phyloP scores from a whole-genome alignment of 176 grass and related monocot species.

The Eragrostis curvula region DNA sequence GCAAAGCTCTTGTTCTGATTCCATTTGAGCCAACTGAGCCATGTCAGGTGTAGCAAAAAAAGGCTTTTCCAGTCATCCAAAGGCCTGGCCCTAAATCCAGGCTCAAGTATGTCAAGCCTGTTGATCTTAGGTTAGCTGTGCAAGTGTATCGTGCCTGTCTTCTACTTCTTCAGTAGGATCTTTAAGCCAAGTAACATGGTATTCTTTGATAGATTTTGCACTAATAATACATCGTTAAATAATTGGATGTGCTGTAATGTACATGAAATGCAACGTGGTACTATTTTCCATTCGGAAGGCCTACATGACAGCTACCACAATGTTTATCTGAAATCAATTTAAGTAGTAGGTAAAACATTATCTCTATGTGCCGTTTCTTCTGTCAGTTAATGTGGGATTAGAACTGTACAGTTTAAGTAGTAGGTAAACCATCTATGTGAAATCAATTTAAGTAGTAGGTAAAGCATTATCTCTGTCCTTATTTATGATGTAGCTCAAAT shows the following conservation, averaged over 20 bases:
- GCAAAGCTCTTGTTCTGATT: background rate
- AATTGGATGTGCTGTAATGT: background rate
- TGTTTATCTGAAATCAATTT: too few relatives aligned
- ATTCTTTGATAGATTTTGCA: constrained; percentile 11
- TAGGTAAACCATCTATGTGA: too few relatives aligned
- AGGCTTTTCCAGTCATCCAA: background rate
- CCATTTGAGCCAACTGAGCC: background rate
- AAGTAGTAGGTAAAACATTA: too few relatives aligned
- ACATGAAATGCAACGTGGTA: background rate
- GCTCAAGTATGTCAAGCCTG: background rate
- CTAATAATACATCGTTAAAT: constrained; percentile 1
- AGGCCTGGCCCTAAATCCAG: background rate
- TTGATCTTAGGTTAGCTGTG: background rate
- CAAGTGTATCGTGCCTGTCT: background rate
- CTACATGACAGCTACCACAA: background rate
- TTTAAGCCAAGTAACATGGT: background rate
- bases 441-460: background rate
- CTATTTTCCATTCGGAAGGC: background rate
- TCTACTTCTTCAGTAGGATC: background rate
- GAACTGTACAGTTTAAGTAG: too few relatives aligned
- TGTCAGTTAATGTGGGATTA: background rate
- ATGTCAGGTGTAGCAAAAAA: background rate
- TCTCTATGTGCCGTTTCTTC: background rate
- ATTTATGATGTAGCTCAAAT: background rate
- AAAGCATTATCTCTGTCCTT: background rate